Conservation (phyloP, 1,139 yeast genomes). For the Magnusiomyces suaveolens region DNA sequence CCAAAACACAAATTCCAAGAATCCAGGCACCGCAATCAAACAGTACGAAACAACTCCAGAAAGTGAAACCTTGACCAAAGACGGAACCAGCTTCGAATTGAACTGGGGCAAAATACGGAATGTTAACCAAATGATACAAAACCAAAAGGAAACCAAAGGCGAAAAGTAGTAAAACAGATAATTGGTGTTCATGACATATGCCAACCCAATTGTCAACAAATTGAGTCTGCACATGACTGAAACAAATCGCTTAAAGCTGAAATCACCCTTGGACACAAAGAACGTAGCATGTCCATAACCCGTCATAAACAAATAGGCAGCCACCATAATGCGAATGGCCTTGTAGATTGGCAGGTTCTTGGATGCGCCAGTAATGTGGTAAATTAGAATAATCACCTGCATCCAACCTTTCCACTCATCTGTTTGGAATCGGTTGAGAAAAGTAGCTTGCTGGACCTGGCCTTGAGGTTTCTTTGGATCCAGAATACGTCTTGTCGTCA, state of each 20-base stretch:
- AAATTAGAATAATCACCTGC: constrained; percentile 22
- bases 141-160: constrained; percentile 24
- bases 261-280: constrained; percentile 21
- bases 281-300: constrained; percentile 23
- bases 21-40: constrained; percentile 17
- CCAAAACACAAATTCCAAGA: constrained; percentile 19
- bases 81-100: constrained; percentile 16
- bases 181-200: constrained; percentile 22
- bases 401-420: constrained; percentile 27
- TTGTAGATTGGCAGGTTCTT: constrained; percentile 22
- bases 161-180: constrained; percentile 23
- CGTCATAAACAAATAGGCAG: constrained; percentile 23
- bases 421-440: constrained; percentile 22
- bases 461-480: constrained; percentile 16
- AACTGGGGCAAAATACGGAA: constrained; percentile 16
- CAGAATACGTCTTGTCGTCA: constrained; percentile 12
- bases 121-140: constrained; percentile 20
- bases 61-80: constrained; percentile 17
- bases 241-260: constrained; percentile 20
- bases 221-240: constrained; percentile 22
- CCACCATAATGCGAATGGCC: constrained; percentile 21
- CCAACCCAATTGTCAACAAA: constrained; percentile 19
- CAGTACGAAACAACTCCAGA: constrained; percentile 15
- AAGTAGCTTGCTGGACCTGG: neutral
- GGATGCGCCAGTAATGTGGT: constrained; percentile 24